Base-by-base conservation (phyloP, 1,139 yeast species). In the Lodderomyces orthopsilosis region DNA sequence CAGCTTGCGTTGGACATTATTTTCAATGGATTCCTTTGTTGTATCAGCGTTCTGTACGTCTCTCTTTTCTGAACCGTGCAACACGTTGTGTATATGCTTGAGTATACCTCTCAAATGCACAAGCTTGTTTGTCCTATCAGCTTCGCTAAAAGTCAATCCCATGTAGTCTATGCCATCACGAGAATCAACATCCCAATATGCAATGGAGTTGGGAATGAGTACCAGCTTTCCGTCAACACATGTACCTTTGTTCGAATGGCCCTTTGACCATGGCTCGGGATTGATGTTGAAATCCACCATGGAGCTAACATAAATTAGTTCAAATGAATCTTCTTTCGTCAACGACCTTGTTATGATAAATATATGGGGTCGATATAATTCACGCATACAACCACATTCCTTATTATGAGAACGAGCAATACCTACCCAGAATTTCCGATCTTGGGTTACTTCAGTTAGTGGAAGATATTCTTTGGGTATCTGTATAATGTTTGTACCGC, bases 331-430 rank as follows among this genome's bases (percentile, higher is more conserved):
- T 4, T 37, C 13, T 9, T 12, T 41, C 41, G 13, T 35, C 22
- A 17, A 23, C 10, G 43, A 46, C 27, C 53, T 49, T 9, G 61
- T 55, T 2, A 57, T 42, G 19, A 57, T 45, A 21, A 55, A 49
- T 4, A 53, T 45, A 38, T 57, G 60, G 1, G 61, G 61, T 21
- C 61, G 47, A 40, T 54, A 55, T 28, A 56, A 42, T 40, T 54
- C 58, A 8, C 34, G 19, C 4, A 71, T 65, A 51, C 74, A 68
- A 2, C 72, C 72, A 52, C 74, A 68, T 9, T 54, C 41, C 24
- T 52, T 50, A 15, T 62, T 48, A 48, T 68, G 72, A 4, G 74
- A 70, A 42, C 73, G 51, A 1, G 67, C 70, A 47, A 68, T 62
- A 3, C 72, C 71, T 1, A 66, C 47, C 73, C 71, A 68, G 24